A percentile compares a stretch with the other conserved stretches of the same genome.
Evolutionary conservation across 306 rosid species (phyloP).

Genomic region (Trifolium dubium): DNA sequence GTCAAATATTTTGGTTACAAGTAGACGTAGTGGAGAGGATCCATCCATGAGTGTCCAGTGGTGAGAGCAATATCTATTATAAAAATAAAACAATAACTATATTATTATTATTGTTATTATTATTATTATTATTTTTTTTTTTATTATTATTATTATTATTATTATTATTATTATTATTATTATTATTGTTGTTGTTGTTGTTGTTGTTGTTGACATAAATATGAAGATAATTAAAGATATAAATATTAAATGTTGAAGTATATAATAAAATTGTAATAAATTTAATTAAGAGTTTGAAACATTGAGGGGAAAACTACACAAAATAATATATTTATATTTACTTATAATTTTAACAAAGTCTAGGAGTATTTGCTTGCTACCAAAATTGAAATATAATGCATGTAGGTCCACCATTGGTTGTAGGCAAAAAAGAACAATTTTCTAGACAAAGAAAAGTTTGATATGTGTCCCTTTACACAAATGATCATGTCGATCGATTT

Average conservation of each 20-base stretch:
- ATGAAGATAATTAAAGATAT: too few relatives aligned
- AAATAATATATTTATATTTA: too few relatives aligned
- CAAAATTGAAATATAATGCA: neutral
- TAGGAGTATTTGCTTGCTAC: neutral
- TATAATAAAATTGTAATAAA: too few relatives aligned
- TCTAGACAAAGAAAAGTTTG: conserved; percentile 7
- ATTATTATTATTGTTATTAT: too few relatives aligned
- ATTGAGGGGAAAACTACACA: neutral
- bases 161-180: too few relatives aligned
- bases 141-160: too few relatives aligned
- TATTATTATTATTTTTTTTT: too few relatives aligned
- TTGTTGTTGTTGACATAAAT: too few relatives aligned
- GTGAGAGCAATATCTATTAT: neutral
- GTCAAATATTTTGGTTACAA: neutral
- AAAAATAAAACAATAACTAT: neutral
- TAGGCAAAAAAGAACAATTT: neutral
- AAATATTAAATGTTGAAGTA: too few relatives aligned
- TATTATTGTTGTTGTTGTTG: too few relatives aligned
- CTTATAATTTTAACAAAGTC: neutral
- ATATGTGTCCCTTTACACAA: conserved; percentile 2
- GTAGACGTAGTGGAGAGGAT: neutral
- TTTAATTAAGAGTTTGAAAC: neutral
- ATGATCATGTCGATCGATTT: neutral
- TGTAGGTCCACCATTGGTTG: neutral
- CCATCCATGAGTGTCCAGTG: neutral